These are phyloP conservation scores for Fusarium nygamai DNA, from an alignment of 2,329 filamentous ascomycete genomes.

Conservation along the genomic window DNA sequence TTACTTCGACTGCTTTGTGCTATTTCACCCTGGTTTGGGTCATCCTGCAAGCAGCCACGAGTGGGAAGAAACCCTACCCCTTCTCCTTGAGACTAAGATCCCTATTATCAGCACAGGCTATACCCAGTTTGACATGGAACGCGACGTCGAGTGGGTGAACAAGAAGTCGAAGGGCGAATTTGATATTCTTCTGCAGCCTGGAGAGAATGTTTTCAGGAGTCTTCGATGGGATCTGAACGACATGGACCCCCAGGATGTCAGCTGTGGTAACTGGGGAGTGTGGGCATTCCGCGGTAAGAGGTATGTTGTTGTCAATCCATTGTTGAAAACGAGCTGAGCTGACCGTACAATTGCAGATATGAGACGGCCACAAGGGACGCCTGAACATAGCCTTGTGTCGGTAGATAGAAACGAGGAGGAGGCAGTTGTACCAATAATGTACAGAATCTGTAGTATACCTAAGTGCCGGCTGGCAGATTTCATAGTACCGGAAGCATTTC, in stretches of 20 bases:
- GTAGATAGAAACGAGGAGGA: neutral
- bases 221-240: conserved; percentile 97
- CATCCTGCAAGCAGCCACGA: conserved; percentile 94
- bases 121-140: conserved; percentile 92
- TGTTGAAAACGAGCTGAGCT: neutral
- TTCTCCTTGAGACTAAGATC: conserved; percentile 93
- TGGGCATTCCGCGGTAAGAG: conserved; percentile 99
- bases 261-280: conserved; percentile 94
- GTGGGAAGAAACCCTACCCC: conserved; percentile 90
- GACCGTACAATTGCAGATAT: conserved; percentile 55
- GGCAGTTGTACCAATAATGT: conserved; percentile 31
- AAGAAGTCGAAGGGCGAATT: conserved; percentile 90
- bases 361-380: conserved; percentile 68
- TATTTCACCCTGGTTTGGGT: conserved; percentile 96
- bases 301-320: conserved; percentile 62
- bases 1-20: conserved; percentile 97
- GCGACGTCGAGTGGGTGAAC: conserved; percentile 90
- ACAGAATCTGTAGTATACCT: conserved; percentile 37
- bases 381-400: conserved; percentile 19
- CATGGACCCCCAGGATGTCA: conserved; percentile 91
- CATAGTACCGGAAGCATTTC: conserved; percentile 1
- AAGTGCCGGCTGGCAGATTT: conserved; percentile 17
- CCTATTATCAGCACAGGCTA: conserved; percentile 96
- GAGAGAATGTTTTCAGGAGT: conserved; percentile 94
- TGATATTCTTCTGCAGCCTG: conserved; percentile 89